Evolutionary conservation across 768 basidiomycete species (phyloP).

Genomic region (Naganishia friedmannii): DNA sequence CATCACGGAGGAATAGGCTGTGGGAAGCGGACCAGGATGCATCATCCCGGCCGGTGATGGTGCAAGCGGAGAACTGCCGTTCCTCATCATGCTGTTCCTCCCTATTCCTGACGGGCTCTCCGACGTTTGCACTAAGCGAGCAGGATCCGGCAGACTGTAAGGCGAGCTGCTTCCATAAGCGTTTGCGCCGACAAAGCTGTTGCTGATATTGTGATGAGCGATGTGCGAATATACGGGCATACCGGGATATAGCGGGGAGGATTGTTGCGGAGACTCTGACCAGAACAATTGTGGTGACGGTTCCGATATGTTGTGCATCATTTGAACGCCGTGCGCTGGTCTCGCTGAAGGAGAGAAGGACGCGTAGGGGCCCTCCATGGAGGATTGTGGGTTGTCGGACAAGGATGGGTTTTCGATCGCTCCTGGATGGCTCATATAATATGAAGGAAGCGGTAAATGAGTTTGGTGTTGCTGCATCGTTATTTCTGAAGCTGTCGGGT

Average conservation of each 20-base stretch:
- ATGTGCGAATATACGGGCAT: not conserved
- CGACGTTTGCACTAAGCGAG: not conserved
- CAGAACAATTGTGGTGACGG: constrained; percentile 5
- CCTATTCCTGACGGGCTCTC: not conserved
- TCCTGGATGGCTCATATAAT: not conserved
- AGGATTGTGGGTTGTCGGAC: not conserved
- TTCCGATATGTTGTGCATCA: not conserved
- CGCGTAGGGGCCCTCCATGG: not conserved
- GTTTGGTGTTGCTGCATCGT: not conserved
- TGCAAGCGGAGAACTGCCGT: constrained; percentile 13
- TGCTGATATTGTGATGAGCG: not conserved
- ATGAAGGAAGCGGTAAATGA: not conserved
- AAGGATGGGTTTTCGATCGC: not conserved
- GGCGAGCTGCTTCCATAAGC: not conserved
- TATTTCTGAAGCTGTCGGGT: not conserved
- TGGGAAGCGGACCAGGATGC: not conserved
- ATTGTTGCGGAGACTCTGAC: not conserved
- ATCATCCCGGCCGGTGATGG: constrained; percentile 1
- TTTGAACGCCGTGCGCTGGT: not conserved
- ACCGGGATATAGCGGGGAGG: not conserved
- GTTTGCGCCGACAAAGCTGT: not conserved
- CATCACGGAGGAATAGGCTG: constrained; percentile 13
- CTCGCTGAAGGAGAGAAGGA: not conserved
- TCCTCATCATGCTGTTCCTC: not conserved
- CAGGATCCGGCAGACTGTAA: not conserved